Base-by-base conservation (phyloP, 2,329 filamentous ascomycete genomes). In the Lecanicillium sp. region DNA sequence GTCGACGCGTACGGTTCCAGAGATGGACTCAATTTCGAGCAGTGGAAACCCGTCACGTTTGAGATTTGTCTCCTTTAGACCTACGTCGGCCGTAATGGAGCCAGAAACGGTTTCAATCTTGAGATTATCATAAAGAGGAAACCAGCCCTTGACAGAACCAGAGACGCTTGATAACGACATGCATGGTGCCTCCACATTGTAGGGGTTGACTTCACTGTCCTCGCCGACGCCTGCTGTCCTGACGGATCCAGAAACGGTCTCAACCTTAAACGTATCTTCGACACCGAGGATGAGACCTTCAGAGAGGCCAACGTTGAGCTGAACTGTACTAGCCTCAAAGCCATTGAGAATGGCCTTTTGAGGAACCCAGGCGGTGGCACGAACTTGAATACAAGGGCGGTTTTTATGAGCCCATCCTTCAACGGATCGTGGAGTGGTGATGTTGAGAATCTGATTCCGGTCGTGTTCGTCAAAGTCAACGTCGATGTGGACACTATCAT, bases 51-150 rank as follows among this genome's bases (percentile, higher is more conserved):
- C 54, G 7, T 62, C 59, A 5, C 45, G 34, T n/a, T 55, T 45
- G 7, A 54, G 45, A 29, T 60, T 52, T n/a, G 48, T 61, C 1
- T 56, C 51, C 46, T 68, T 57, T 5, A 68, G 67, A 11, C 53
- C 55, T 38, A 75, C 53, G 25, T 56, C 58, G 4, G 60, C 56
- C 13, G 42, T 42, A 40, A 75, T 53, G 37, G 57, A 47, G 33
- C 72, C 73, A 0, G 71, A 68, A 0, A 57, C 56, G 7, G 66
- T 63, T 14, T 54, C 46, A n/a, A 75, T 51, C 14, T 57, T 54
- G 11, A 77, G 60, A 20, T 62, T 52, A 47, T 74, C 68, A 49
- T 66, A 69, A 2, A 76, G 56, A 1, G 72, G 68, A 58, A 68
- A 75, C 51, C 60, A 63, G 20, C 73, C 73, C 12, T 43, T 42